Percentiles rank a stretch among this genome's conserved stretches.
Evolutionary conservation across 805 yeast species (phyloP).

Genomic region (Ogataea ramenticola): DNA sequence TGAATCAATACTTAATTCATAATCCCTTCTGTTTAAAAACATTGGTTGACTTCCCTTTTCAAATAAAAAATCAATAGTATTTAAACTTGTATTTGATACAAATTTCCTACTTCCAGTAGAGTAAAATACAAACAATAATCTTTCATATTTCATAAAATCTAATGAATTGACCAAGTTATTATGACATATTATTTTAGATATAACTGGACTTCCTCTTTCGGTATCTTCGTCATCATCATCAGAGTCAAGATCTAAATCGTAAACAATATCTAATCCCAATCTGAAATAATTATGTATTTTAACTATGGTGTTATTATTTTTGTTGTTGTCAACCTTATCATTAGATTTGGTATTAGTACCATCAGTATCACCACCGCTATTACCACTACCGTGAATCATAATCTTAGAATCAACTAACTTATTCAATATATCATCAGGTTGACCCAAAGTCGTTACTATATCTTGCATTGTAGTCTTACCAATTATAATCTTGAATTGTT

Average conservation of each 20-base stretch:
- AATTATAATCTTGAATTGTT: conserved; percentile 19
- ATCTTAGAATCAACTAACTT: conserved; percentile 33
- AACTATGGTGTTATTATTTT: conserved; percentile 12
- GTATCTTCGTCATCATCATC: conserved; percentile 11
- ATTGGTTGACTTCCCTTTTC: conserved; percentile 14
- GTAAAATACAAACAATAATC: conserved; percentile 29
- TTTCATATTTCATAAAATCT: conserved; percentile 48
- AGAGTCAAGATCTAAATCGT: conserved; percentile 26
- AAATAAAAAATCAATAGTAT: not conserved
- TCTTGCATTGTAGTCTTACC: conserved; percentile 45
- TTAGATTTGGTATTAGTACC: conserved; percentile 5
- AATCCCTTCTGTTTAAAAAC: conserved; percentile 26
- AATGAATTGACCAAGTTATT: conserved; percentile 45
- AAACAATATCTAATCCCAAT: conserved; percentile 48
- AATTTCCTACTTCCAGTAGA: too few relatives aligned
- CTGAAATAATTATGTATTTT: conserved; percentile 51
- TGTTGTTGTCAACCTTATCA: not conserved
- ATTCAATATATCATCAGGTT: conserved; percentile 46
- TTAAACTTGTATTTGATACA: not conserved
- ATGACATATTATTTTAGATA: conserved; percentile 42
- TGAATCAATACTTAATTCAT: conserved; percentile 19
- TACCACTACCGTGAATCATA: conserved; percentile 24
- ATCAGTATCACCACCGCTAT: conserved; percentile 2
- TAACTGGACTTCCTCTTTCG: conserved; percentile 14
- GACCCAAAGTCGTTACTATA: conserved; percentile 40